A percentile compares a stretch with the other conserved stretches of the same genome.
Evolutionary conservation across 2,329 filamentous ascomycete species (phyloP).

Genomic region (Apiospora aurea): DNA sequence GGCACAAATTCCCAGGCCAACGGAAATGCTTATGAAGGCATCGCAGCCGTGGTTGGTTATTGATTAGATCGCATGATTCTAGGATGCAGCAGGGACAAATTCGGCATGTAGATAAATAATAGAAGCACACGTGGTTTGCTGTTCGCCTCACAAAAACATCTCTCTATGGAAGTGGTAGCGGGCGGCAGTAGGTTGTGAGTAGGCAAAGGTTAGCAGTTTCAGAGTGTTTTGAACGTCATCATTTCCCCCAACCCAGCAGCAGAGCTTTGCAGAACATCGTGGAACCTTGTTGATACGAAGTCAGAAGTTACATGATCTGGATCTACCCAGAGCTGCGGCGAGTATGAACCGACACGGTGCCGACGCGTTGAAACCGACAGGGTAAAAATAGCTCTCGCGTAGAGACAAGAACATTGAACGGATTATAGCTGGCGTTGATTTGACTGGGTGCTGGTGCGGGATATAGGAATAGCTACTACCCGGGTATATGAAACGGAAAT

Average conservation of each 20-base stretch:
- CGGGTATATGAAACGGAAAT: not conserved
- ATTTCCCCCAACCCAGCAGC: not conserved
- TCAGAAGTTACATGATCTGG: not conserved
- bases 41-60: not conserved
- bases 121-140: not conserved
- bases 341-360: not conserved
- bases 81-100: not conserved
- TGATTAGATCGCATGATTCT: not conserved
- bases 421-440: not conserved
- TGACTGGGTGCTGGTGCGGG: not conserved
- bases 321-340: not conserved
- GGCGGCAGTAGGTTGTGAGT: not conserved
- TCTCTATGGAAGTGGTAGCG: not conserved
- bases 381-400: not conserved
- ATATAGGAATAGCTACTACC: not conserved
- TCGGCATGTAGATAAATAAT: not conserved
- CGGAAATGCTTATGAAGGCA: not conserved
- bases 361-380: not conserved
- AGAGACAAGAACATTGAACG: not conserved
- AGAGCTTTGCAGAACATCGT: constrained; percentile 16
- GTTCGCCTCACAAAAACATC: not conserved
- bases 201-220: not conserved
- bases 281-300: constrained; percentile 12
- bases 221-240: constrained; percentile 20
- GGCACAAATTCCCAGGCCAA: not conserved